These are phyloP conservation scores for Dactylonectria estremocensis DNA, from an alignment of 2,329 filamentous ascomycete species.

Conservation along the genomic window DNA sequence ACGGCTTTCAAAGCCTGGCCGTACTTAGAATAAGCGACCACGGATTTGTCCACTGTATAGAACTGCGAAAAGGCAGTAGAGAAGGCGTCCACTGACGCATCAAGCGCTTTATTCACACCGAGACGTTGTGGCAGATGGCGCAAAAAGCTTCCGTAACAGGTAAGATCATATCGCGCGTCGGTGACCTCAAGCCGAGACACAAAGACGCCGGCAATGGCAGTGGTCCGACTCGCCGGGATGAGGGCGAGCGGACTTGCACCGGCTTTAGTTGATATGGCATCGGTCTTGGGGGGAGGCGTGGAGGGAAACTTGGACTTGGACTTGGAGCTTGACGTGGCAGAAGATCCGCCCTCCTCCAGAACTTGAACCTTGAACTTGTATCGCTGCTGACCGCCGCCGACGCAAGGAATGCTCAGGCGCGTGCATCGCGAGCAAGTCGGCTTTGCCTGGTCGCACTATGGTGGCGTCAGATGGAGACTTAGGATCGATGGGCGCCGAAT, in stretches of 20 bases:
- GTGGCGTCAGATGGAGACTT: conserved; percentile 5
- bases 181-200: conserved; percentile 55
- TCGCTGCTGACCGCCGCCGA: conserved; percentile 62
- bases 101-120: conserved; percentile 62
- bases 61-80: conserved; percentile 46
- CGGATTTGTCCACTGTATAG: conserved; percentile 33
- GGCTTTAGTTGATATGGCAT: not conserved
- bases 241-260: not conserved
- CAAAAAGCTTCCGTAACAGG: conserved; percentile 63
- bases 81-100: conserved; percentile 55
- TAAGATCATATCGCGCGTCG: conserved; percentile 63
- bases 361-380: conserved; percentile 64
- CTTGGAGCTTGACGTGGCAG: conserved; percentile 19
- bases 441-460: conserved; percentile 62
- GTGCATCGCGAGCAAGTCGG: conserved; percentile 63
- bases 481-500: not conserved
- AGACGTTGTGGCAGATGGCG: conserved; percentile 61
- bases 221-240: conserved; percentile 52
- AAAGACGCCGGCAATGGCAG: conserved; percentile 41
- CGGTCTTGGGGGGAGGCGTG: not conserved
- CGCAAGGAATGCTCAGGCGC: conserved; percentile 60
- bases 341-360: too few species aligned
- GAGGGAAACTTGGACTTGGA: conserved; percentile 2
- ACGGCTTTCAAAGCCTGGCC: conserved; percentile 50
- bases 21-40: conserved; percentile 50